A percentile compares a stretch with the other conserved stretches of the same genome.
Evolutionary conservation across 1,284 basidiomycete species (phyloP).

Genomic region (Cutaneotrichosporon cavernicola): DNA sequence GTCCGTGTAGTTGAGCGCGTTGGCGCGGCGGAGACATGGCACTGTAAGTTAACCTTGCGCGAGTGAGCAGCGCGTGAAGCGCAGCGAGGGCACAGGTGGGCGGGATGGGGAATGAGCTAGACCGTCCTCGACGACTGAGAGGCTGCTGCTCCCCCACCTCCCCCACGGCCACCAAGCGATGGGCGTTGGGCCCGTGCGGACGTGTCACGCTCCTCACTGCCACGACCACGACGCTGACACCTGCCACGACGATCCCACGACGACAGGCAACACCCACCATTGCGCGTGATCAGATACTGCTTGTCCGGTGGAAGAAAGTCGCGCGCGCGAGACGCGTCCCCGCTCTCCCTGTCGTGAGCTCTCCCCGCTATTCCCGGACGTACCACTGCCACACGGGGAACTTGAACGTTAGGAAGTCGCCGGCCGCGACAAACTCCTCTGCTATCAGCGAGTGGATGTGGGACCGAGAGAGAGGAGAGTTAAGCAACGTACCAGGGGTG

Average conservation of each 20-base stretch:
- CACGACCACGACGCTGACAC: neutral
- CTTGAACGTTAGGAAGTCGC: slow-evolving; percentile 92
- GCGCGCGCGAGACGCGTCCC: slow-evolving; percentile 75
- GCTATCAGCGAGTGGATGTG: slow-evolving; percentile 12
- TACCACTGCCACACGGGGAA: slow-evolving; percentile 94
- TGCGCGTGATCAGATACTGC: slow-evolving; percentile 91
- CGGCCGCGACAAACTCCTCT: slow-evolving; percentile 96
- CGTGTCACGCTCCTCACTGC: neutral
- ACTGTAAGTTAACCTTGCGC: slow-evolving; percentile 56
- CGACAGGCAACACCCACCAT: slow-evolving; percentile 54
- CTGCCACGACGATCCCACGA: neutral
- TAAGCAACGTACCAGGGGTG: slow-evolving; percentile 72
- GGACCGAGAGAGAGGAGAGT: too few species aligned
- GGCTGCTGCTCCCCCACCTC: neutral
- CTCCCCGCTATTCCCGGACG: slow-evolving; percentile 37
- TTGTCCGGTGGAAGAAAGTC: slow-evolving; percentile 93
- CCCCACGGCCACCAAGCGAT: neutral
- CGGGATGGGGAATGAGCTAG: too few species aligned
- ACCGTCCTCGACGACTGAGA: too few species aligned
- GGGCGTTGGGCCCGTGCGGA: neutral
- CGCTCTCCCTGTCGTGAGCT: slow-evolving; percentile 69
- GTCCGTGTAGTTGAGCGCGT: slow-evolving; percentile 87
- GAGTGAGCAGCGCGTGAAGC: neutral
- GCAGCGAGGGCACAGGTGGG: too few species aligned
- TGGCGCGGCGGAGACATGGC: slow-evolving; percentile 85